These are phyloP conservation scores for Phaeosphaeria sp. DNA, from an alignment of 2,329 filamentous ascomycete genomes.

Conservation along the genomic window DNA sequence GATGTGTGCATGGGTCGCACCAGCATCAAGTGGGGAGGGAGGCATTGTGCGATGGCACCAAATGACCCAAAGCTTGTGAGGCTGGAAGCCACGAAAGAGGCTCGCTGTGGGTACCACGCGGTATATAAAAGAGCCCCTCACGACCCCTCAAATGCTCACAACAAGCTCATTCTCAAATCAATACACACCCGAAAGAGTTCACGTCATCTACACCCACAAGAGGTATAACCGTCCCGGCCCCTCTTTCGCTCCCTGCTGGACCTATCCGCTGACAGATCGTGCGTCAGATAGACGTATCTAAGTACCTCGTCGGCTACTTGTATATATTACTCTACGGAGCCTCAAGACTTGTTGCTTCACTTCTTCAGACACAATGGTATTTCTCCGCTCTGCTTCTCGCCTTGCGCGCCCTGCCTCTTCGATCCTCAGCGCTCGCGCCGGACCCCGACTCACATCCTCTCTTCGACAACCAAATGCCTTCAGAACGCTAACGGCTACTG, in stretches of 20 bases:
- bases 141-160: conserved; percentile 26
- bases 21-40: conserved; percentile 48
- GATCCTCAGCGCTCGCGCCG: conserved; percentile 56
- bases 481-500: conserved; percentile 69
- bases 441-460: conserved; percentile 52
- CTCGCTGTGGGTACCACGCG: conserved; percentile 21
- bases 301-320: conserved; percentile 20
- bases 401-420: conserved; percentile 63
- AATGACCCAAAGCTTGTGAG: conserved; percentile 29
- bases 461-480: conserved; percentile 57
- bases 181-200: conserved; percentile 9
- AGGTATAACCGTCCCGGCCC: conserved; percentile 35
- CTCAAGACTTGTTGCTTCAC: conserved; percentile 22
- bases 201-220: conserved; percentile 31
- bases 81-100: conserved; percentile 21
- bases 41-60: conserved; percentile 26
- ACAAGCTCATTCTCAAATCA: conserved; percentile 19
- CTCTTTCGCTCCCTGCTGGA: conserved; percentile 14
- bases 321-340: conserved; percentile 33
- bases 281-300: conserved; percentile 36
- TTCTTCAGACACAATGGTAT: conserved; percentile 60
- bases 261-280: conserved; percentile 30
- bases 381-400: conserved; percentile 67
- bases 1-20: conserved; percentile 25
- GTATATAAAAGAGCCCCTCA: conserved; percentile 40